Evolutionary conservation across 176 grass and related monocot genomes (phyloP), one percentile per base, ranked within the genome.

Genomic region (Ampelocalamus luodianensis): DNA sequence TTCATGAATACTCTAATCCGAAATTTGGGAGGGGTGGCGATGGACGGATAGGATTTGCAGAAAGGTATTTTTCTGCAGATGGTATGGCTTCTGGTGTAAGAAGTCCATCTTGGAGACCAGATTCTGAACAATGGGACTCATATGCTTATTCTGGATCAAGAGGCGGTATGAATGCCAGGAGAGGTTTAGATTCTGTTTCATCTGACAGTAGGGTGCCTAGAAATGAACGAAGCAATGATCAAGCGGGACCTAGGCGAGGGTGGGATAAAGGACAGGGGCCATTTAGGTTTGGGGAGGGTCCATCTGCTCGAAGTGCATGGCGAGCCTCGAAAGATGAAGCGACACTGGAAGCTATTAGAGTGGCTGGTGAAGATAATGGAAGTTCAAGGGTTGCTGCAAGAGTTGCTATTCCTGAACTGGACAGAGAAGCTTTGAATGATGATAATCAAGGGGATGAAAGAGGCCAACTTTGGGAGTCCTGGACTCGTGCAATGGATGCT

Each of bases 271-370:
- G 96, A 63, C 83, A 82, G 22, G 89, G 89, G 2, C 89, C 91
- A 14, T 92, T 95, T 87, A 88, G 96, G 82, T 90, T 95, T 43
- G 96, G 96, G 53, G 96, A 98, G 78, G 96, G 96, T 53, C 96
- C 96, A 55, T 98, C 96, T 81, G 96, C 96, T 86, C 90, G 96
- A 80, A 95, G 91, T 88, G 96, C 93, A 77, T 98, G 96, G 96
- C 93, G 92, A 72, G 93, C 96, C 42, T 95, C 96, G 3, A 98
- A 95, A 87, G 96, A 98, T 87, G 96, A 98, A 86, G 96, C 96
- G 6, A 98, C 96, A 64, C 27, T 98, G 65, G 93, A 98, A 93
- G 96, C 96, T 44, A 98, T 98, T 59, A 76, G 96, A 79, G 96
- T 95, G 72, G 96, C 91, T 4, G 96, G 96, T 58, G 96, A 98